Evolutionary conservation across 306 rosid genomes (phyloP), one percentile per base, ranked within the genome.

Genomic region (Oxytropis ochrocephala): DNA sequence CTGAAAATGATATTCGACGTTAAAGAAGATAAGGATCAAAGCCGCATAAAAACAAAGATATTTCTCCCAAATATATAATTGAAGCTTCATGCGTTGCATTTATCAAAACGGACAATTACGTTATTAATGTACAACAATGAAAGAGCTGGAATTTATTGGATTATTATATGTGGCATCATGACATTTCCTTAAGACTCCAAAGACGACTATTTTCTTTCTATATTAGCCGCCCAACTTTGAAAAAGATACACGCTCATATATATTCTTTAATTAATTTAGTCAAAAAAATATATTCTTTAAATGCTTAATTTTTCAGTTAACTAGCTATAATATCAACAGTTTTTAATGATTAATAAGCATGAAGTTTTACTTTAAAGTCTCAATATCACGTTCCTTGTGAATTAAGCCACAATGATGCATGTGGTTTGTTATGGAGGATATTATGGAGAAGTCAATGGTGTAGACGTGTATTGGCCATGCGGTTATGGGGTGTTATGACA

Each of bases 401-500:
- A 56, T 35, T 30, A 59, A 32, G 36, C 59, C 32, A 17, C 27
- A 27, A 80, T 42, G 70, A 74, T 24, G 72, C 64, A 74, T 24
- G 72, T 69, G 46, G 70, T 43, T 76, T 43, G 78, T 63, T 68
- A 79, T 75, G 77, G 77, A 42, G 75, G 77, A 63, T 41, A 41
- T 27, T 4, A 58, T 46, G 62, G 54, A 52, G 55, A 67, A 60
- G 84, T 75, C 80, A 79, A 35, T 76, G 35, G 64, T 81, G 88
- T 21, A 21, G 27, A 2, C 27, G 27, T 21, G 27, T 86, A 86
- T 71, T 70, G 78, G 80, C 29, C 62, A 70, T 70, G 85, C 72
- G 70, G 76, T 70, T 70, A 80, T 76, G 84, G 79, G 70, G 84
- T 78, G 70, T 71, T 78, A 76, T 78, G 47, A 17, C 66, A 5